Evolutionary conservation across 192 early-diverging fungal genomes (phyloP).

Genomic region (Backusella mclennaniae): DNA sequence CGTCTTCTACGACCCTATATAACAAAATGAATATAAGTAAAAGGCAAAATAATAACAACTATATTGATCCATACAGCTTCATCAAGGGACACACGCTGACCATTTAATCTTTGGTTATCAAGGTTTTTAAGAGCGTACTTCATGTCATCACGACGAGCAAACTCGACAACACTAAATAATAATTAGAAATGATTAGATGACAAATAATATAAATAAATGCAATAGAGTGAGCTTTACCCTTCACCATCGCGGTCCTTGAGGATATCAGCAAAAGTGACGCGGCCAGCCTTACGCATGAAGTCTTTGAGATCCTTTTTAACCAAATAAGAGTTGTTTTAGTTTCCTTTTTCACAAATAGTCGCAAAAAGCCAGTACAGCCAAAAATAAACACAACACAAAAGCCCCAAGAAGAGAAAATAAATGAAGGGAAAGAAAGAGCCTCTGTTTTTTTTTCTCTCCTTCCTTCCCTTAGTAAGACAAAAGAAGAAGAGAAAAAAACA

Average conservation of each 20-base stretch:
- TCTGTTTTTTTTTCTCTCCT: not conserved
- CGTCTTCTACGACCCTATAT: slow-evolving; percentile 13
- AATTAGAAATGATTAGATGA: not conserved
- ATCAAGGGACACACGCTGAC: slow-evolving; percentile 65
- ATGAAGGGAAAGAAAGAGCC: not conserved
- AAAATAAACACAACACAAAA: not conserved
- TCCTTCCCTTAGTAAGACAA: not conserved
- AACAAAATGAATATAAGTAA: not conserved
- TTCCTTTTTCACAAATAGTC: not conserved
- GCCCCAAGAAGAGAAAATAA: not conserved
- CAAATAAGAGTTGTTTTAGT: slow-evolving; percentile 11
- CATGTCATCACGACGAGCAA: slow-evolving; percentile 75
- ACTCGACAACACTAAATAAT: slow-evolving; percentile 83
- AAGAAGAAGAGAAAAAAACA: not conserved
- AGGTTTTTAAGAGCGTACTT: slow-evolving; percentile 83
- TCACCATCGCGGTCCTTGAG: slow-evolving; percentile 78
- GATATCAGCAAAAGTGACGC: slow-evolving; percentile 91
- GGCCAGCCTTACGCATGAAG: slow-evolving; percentile 90
- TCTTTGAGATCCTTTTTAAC: slow-evolving; percentile 91
- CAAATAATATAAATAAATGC: not conserved
- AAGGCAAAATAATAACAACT: not conserved
- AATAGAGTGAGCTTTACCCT: slow-evolving; percentile 54
- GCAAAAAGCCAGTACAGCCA: slow-evolving; percentile 12
- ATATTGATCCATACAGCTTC: slow-evolving; percentile 48
- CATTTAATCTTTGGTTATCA: slow-evolving; percentile 72